Conservation (phyloP, 139 green algal genomes). For the Coelastrella sp. region DNA sequence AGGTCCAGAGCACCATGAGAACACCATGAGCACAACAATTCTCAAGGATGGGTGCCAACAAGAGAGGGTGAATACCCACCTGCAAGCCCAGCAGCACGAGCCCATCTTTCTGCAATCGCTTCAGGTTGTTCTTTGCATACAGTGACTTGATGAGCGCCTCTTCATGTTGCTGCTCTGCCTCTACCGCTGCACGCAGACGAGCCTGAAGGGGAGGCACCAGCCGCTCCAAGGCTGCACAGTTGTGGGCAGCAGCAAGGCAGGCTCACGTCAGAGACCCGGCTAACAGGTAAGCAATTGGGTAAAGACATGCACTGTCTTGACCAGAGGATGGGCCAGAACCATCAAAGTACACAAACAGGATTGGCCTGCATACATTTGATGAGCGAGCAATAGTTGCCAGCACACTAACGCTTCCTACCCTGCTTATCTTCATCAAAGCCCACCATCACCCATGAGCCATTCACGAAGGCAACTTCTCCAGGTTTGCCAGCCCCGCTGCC, state of each 20-base stretch:
- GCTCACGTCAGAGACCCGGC: neutral
- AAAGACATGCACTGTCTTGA: neutral
- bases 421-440: slow-evolving; percentile 18
- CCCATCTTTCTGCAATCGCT: slow-evolving; percentile 59
- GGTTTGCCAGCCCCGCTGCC: neutral
- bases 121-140: slow-evolving; percentile 55
- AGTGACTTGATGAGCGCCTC: slow-evolving; percentile 43
- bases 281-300: neutral
- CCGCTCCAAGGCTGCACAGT: neutral
- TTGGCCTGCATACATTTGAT: neutral
- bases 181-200: slow-evolving; percentile 48
- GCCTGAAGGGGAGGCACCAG: slow-evolving; percentile 37
- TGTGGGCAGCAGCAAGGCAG: neutral
- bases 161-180: slow-evolving; percentile 59
- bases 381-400: neutral
- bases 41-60: slow-evolving; percentile 16
- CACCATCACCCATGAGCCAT: slow-evolving; percentile 31
- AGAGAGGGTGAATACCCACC: slow-evolving; percentile 3
- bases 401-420: neutral
- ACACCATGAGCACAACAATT: no score
- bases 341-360: neutral
- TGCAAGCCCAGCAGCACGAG: slow-evolving; percentile 54
- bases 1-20: neutral
- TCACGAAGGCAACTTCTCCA: slow-evolving; percentile 2
- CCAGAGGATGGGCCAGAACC: neutral